Conservation (phyloP, 257 asterid genomes). For the Forsythia suspensa region DNA sequence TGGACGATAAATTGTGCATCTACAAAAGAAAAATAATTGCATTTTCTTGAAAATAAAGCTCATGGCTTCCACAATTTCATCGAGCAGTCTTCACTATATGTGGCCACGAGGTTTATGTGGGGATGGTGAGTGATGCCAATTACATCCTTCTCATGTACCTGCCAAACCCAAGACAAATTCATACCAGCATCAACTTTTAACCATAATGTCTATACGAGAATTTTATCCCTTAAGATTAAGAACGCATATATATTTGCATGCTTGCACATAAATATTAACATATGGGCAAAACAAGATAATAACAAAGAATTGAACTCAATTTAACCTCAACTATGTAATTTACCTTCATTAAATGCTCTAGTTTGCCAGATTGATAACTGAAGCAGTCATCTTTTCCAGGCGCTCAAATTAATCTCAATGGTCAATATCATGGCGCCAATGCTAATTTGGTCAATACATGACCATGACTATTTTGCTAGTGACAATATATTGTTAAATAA, state of each 20-base stretch:
- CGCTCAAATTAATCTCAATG: too few species aligned
- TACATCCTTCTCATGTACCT: conserved; percentile 97
- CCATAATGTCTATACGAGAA: not conserved
- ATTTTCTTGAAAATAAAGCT: not conserved
- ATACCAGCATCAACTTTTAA: not conserved
- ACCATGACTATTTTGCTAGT: too few species aligned
- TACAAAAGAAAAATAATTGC: not conserved
- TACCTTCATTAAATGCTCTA: conserved; percentile 99
- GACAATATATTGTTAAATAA: too few species aligned
- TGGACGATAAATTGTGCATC: not conserved
- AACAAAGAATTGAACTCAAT: too few species aligned
- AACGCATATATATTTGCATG: too few species aligned
- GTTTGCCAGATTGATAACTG: conserved; percentile 87
- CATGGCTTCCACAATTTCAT: conserved; percentile 97
- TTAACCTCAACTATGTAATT: too few species aligned
- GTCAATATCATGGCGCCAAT: too few species aligned
- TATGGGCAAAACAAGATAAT: too few species aligned
- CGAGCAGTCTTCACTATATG: conserved; percentile 78
- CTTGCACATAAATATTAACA: too few species aligned
- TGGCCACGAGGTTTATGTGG: conserved; percentile 80
- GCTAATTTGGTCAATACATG: too few species aligned
- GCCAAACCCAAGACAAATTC: not conserved
- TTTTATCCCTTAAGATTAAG: conserved; percentile 40
- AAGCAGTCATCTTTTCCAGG: too few species aligned
- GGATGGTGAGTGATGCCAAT: conserved; percentile 95